Evolutionary conservation across 192 early-diverging fungal species (phyloP), one percentile per base, ranked within the genome.

Genomic region (Chytriomyces confervae): DNA sequence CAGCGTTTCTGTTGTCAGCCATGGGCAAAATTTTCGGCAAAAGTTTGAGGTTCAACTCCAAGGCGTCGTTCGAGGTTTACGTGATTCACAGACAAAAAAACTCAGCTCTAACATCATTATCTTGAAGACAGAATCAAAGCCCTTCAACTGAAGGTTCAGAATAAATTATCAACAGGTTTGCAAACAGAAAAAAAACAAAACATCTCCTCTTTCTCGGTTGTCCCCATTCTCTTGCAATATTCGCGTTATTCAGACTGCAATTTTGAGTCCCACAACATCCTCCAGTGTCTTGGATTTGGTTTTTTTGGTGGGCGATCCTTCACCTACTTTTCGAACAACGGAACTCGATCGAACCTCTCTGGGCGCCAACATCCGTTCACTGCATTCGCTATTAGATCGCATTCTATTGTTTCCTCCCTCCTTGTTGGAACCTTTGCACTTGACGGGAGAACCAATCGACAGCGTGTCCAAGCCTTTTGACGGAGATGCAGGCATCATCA

Each of bases 231-330:
- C 36, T 36, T 36, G 36, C 36, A 36, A 2, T 36, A 3, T 36
- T 36, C 36, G 36, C 53, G 16, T 20, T 20, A 57, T 57, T 57
- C 53, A 57, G 20, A 57, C 53, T 20, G 36, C 36, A 2, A 46
- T 23, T 10, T 18, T 20, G 10, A 68, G 43, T 46, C 16, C 66
- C 27, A 68, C 11, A n/a, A 68, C 66, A 5, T 68, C 45, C 11
- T 68, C 66, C 46, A 27, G 10, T n/a, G 29, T 18, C 44, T 47
- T 68, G 29, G 16, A 16, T 46, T 68, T 68, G 29, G 44, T 44
- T n/a, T 68, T 68, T 46, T 68, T 68, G 36, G 66, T 68, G 11
- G 66, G 66, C 13, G 66, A 68, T 13, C 66, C 66, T 48, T 68
- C 66, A 8, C 44, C 44, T 10, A 43, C 66, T 23, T 68, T 68